These are phyloP conservation scores for Austroboletus novae-zelandiae DNA, from an alignment of 1,284 basidiomycete species.

Conservation along the genomic window DNA sequence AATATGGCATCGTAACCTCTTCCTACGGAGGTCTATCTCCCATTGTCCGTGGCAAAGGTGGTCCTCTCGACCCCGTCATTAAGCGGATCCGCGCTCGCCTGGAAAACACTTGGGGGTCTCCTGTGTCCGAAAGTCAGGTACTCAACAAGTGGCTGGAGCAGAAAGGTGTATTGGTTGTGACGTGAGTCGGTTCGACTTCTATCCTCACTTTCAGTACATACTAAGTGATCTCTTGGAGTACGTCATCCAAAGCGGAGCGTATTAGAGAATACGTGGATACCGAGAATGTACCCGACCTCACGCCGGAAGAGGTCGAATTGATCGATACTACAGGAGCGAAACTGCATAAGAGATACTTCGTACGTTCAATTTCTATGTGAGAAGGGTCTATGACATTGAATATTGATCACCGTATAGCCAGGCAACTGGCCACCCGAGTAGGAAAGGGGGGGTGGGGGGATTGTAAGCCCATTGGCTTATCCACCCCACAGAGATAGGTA, in stretches of 20 bases:
- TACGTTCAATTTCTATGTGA: slow-evolving; percentile 1
- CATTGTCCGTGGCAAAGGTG: slow-evolving; percentile 55
- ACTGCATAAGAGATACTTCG: slow-evolving; percentile 47
- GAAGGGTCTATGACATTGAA: not conserved
- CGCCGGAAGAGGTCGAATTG: slow-evolving; percentile 55
- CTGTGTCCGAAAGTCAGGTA: slow-evolving; percentile 54
- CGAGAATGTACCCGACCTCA: slow-evolving; percentile 55
- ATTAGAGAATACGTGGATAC: slow-evolving; percentile 67
- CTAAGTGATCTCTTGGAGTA: slow-evolving; percentile 39
- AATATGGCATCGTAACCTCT: slow-evolving; percentile 64
- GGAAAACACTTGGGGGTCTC: slow-evolving; percentile 40
- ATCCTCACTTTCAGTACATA: not conserved
- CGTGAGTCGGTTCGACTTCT: slow-evolving; percentile 44
- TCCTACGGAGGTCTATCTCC: slow-evolving; percentile 68
- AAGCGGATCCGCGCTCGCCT: slow-evolving; percentile 48
- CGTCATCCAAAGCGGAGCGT: slow-evolving; percentile 66
- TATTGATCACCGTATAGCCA: slow-evolving; percentile 15
- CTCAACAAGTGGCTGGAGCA: slow-evolving; percentile 61
- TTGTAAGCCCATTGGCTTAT: too few species aligned
- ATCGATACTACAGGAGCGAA: slow-evolving; percentile 64
- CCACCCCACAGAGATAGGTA: too few species aligned
- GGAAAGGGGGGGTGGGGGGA: too few species aligned
- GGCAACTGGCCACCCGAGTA: slow-evolving; percentile 17
- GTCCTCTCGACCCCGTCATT: slow-evolving; percentile 53
- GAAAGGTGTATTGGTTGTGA: slow-evolving; percentile 62